Base-by-base conservation (phyloP, 2,329 filamentous ascomycete species). In the Monilinia laxa region DNA sequence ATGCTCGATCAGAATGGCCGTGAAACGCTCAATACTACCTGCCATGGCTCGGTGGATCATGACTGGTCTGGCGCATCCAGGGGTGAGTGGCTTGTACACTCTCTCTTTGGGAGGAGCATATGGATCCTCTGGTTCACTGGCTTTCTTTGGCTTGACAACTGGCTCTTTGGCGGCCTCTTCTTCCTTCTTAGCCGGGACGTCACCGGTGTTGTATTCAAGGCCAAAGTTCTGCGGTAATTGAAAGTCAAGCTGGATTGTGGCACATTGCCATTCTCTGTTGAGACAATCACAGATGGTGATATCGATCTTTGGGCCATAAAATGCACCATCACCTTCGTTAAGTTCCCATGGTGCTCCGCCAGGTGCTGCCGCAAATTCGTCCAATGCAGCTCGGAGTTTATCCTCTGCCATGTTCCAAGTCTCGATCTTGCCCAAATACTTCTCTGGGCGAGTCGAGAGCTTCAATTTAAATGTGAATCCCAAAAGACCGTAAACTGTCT, bases 281-380 rank as follows among this genome's bases (percentile, higher is more conserved):
- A 97, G 82, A 56, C 92, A 92, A 79, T 97, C 94, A 62, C 88
- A 89, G 75, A 99, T 93, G 69, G 92, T 96, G 76, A 99, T 95
- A 75, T 99, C 95, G 73, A 98, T 97, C 86, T 99, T 99, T 62
- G 95, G 95, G 1, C 95, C 95, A 78, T 99, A 99, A 81, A 98
- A 99, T 64, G 95, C 95, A 76, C 95, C 95, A 74, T 99, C 95
- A 67, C 94, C 95, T 68, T 92, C 90, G 79, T 98, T 97, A 62
- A 97, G 83, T 78, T 92, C 90, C 95, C 95, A 99, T 70, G 87
- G 82, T 45, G 87, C 84, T 68, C 89, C 85, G 63, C 83, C 83
- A 58, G 80, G 55, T 70, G 53, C 75, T 25, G 79, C 78, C 66
- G 79, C 86, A 84, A 97, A 98, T 70, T 88, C 84, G 71, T 95